These are phyloP conservation scores for Saccharomycopsis hybrid DNA, from an alignment of 1,139 yeast species.

Conservation along the genomic window DNA sequence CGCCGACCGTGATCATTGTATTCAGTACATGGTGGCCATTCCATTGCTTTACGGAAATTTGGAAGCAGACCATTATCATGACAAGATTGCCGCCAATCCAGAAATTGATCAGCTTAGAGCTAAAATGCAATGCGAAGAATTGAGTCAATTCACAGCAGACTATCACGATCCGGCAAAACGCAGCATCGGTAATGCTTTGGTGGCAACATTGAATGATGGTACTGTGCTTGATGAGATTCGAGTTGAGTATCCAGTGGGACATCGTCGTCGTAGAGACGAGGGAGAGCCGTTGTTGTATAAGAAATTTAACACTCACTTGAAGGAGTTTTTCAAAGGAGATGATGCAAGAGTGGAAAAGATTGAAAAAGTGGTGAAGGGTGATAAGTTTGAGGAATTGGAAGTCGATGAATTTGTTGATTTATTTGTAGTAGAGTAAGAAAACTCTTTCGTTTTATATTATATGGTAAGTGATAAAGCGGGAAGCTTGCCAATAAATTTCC, in stretches of 20 bases:
- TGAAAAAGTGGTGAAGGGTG: slow-evolving; percentile 30
- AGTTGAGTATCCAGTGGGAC: slow-evolving; percentile 54
- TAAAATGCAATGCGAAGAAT: slow-evolving; percentile 50
- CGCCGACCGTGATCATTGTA: slow-evolving; percentile 59
- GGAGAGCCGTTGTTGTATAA: slow-evolving; percentile 47
- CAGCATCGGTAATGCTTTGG: slow-evolving; percentile 48
- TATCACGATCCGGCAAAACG: slow-evolving; percentile 53
- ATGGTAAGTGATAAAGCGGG: no score
- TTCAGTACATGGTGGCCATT: slow-evolving; percentile 54
- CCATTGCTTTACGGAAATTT: slow-evolving; percentile 49
- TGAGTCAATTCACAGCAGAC: slow-evolving; percentile 40
- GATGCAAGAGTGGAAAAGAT: slow-evolving; percentile 34
- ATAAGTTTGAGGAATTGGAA: slow-evolving; percentile 36
- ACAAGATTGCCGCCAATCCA: slow-evolving; percentile 44
- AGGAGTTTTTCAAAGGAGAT: slow-evolving; percentile 36
- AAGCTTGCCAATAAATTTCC: no score
- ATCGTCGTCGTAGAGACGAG: slow-evolving; percentile 49
- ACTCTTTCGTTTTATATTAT: no score
- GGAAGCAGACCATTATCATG: slow-evolving; percentile 52
- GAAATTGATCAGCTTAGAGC: slow-evolving; percentile 45
- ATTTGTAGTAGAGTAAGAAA: slow-evolving; percentile 22
- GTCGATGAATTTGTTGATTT: slow-evolving; percentile 45
- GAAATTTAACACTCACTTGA: slow-evolving; percentile 45
- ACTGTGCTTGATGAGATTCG: slow-evolving; percentile 45
- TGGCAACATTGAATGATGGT: slow-evolving; percentile 47